Evolutionary conservation across 2,329 filamentous ascomycete species (phyloP), one percentile per base, ranked within the genome.

Genomic region (Phoma sp.): DNA sequence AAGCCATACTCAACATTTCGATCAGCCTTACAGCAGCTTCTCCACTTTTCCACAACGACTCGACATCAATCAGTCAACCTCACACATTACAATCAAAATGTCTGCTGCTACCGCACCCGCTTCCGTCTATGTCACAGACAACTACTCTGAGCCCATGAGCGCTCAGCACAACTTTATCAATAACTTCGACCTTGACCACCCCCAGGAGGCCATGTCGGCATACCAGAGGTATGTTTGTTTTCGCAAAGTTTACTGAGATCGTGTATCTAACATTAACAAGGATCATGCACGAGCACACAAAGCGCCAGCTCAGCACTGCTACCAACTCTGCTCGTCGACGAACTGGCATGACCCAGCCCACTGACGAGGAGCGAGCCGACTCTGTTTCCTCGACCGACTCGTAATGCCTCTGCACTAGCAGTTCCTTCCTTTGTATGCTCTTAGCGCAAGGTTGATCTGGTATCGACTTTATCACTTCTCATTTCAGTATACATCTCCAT

Each of bases 281-380:
- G 44, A 71, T 80, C 46, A 80, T 81, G 78, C 79, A 80, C 56
- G 74, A 80, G 58, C 79, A 81, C 69, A 81, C 79, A 59, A 79
- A 78, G 67, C 74, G 74, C 45, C 79, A 81, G 62, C 77, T 80
- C 40, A 75, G 72, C 45, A 76, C 72, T 40, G 78, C 79, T 0
- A 77, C 77, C 41, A 72, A 72, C 55, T 80, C 78, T 7, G 77
- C 77, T 3, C 73, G 77, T 29, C 70, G 78, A 66, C 73, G 78
- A 53, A 65, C 59, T 24, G 63, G 55, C 36, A 44, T 50, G 44
- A 42, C 29, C 47, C 36, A 60, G 57, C 25, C 49, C 41, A 14
- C 32, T 2, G 53, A 56, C 27, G 13, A 27, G 13, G 38, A 47
- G 22, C 49, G 49, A 3, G 29, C 57, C 41, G 52, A 53, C 4